phyloP scores from a whole-genome alignment of 106 monocot species.

The Ottelia alismoides region DNA sequence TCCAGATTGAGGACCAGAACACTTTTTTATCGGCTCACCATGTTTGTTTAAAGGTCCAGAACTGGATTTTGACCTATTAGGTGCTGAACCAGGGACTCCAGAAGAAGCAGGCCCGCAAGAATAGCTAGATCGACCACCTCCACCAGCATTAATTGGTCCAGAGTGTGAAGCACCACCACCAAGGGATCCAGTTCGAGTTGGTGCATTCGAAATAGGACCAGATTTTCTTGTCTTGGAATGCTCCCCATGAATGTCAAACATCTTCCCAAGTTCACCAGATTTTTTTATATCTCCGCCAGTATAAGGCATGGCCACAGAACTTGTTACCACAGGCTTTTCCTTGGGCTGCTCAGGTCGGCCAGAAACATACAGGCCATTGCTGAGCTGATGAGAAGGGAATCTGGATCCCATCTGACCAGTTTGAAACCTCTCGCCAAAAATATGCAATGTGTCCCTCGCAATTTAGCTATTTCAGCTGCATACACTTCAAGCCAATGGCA shows the following conservation, averaged over 20 bases:
- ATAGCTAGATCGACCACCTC: conserved; percentile 11
- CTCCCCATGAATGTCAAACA: conserved; percentile 23
- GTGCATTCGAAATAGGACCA: conserved; percentile 21
- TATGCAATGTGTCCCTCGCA: too few species aligned
- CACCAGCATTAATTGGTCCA: conserved; percentile 12
- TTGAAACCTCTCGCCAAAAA: too few species aligned
- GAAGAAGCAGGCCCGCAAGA: conserved; percentile 18
- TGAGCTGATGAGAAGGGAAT: conserved; percentile 29
- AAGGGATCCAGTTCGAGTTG: conserved; percentile 23
- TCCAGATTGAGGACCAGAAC: conserved; percentile 23
- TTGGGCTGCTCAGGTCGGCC: conserved; percentile 25
- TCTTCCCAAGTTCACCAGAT: conserved; percentile 29
- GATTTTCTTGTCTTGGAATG: conserved; percentile 24
- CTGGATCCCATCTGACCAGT: conserved; percentile 32
- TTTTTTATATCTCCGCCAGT: conserved; percentile 29
- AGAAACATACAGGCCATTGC: conserved; percentile 29
- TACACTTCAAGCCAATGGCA: too few species aligned
- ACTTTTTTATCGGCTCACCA: conserved; percentile 22
- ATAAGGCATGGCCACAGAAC: conserved; percentile 20
- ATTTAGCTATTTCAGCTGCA: too few species aligned
- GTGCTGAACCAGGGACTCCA: conserved; percentile 10
- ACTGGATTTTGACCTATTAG: conserved; percentile 19
- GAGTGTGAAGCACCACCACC: conserved; percentile 25
- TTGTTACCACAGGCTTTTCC: conserved; percentile 14
- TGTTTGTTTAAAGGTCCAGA: conserved; percentile 27